Conservation (phyloP, 805 yeast genomes). For the Candida manassasensis region DNA sequence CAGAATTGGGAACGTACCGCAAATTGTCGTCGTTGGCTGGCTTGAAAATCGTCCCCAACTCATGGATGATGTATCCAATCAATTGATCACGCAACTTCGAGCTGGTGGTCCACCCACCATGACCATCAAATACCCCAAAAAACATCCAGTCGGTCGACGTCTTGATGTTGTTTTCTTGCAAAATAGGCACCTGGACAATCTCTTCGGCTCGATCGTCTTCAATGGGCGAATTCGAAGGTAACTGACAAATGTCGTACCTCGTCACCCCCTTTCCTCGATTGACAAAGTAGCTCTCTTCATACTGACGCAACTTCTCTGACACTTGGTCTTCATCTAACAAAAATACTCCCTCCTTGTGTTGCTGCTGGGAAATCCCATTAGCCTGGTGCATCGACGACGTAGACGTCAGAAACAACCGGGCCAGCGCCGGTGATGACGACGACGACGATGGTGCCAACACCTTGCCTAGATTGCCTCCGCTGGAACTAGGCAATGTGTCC, state of each 20-base stretch:
- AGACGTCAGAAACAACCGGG: slow-evolving; percentile 27
- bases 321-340: slow-evolving; percentile 68
- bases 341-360: slow-evolving; percentile 51
- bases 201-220: slow-evolving; percentile 92
- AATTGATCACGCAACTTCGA: slow-evolving; percentile 78
- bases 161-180: slow-evolving; percentile 52
- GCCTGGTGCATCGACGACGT: slow-evolving; percentile 42
- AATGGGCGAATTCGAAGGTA: slow-evolving; percentile 88
- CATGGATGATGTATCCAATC: slow-evolving; percentile 70
- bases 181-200: slow-evolving; percentile 66
- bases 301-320: slow-evolving; percentile 57
- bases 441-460: background rate
- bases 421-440: background rate
- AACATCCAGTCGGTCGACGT: slow-evolving; percentile 76
- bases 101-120: slow-evolving; percentile 93
- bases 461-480: slow-evolving; percentile 5
- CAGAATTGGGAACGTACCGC: slow-evolving; percentile 61
- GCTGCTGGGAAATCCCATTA: slow-evolving; percentile 39
- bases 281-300: slow-evolving; percentile 76
- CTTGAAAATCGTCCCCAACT: slow-evolving; percentile 62
- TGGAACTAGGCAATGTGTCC: slow-evolving; percentile 29
- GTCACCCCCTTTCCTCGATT: slow-evolving; percentile 83
- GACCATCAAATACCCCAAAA: slow-evolving; percentile 96
- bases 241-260: slow-evolving; percentile 84
- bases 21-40: slow-evolving; percentile 46